phyloP scores from a whole-genome alignment of 495 filamentous ascomycete genomes.

The Entonaema liquescens region DNA sequence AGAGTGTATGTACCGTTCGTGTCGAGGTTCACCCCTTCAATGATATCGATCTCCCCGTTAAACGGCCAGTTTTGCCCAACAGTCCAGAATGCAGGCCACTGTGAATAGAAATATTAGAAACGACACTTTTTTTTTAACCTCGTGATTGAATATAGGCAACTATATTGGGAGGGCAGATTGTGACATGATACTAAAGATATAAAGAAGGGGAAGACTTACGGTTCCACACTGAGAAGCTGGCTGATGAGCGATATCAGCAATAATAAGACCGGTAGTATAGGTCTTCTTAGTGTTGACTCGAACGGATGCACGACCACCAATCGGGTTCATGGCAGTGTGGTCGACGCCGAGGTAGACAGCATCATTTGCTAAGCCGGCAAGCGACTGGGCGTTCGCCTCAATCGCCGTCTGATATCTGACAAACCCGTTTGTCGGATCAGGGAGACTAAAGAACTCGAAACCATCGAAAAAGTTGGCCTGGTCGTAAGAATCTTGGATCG shows the following conservation, averaged over 20 bases:
- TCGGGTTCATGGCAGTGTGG: slow-evolving; percentile 53
- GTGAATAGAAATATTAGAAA: slow-evolving; percentile 10
- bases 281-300: slow-evolving; percentile 73
- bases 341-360: slow-evolving; percentile 66
- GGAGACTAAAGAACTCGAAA: slow-evolving; percentile 61
- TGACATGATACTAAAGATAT: too few relatives aligned
- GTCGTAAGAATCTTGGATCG: slow-evolving; percentile 57
- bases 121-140: neutral
- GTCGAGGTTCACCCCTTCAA: slow-evolving; percentile 82
- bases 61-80: slow-evolving; percentile 78
- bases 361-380: slow-evolving; percentile 64
- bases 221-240: slow-evolving; percentile 73
- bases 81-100: slow-evolving; percentile 73
- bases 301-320: slow-evolving; percentile 69
- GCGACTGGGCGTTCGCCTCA: slow-evolving; percentile 62
- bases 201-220: slow-evolving; percentile 12
- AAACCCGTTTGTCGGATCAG: slow-evolving; percentile 75
- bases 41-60: slow-evolving; percentile 89
- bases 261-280: slow-evolving; percentile 74
- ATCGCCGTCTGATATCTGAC: slow-evolving; percentile 69
- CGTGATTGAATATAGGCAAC: neutral
- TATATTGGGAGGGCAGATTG: neutral
- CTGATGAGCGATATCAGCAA: slow-evolving; percentile 81
- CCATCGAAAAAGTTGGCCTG: slow-evolving; percentile 64
- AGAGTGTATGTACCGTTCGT: slow-evolving; percentile 74